A percentile compares a stretch with the other conserved stretches of the same genome.
These are phyloP conservation scores for Aspergillus aculeatus DNA, from an alignment of 2,329 filamentous ascomycete genomes.

Conservation along the genomic window DNA sequence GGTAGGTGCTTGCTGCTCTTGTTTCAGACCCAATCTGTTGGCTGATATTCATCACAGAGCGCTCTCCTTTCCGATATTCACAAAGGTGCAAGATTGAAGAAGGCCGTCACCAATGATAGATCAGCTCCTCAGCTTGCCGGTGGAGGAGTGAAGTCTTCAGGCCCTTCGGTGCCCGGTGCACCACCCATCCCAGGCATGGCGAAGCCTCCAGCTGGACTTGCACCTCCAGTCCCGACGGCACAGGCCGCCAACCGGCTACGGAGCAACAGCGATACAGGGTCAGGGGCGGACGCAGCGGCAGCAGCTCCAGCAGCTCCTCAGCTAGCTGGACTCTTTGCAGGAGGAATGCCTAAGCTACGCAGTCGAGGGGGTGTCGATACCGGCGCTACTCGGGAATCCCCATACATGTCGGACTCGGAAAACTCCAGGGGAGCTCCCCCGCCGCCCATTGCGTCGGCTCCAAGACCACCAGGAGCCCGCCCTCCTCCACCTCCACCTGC, in stretches of 20 bases:
- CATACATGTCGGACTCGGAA: constrained; percentile 81
- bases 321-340: constrained; percentile 82
- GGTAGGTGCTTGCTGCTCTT: constrained; percentile 51
- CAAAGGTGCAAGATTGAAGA: constrained; percentile 78
- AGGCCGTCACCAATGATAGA: constrained; percentile 86
- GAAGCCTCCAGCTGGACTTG: constrained; percentile 23
- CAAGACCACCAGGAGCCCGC: constrained; percentile 56
- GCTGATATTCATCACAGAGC: constrained; percentile 56
- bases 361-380: constrained; percentile 83
- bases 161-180: constrained; percentile 72
- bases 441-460: constrained; percentile 23
- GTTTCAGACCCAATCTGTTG: not conserved
- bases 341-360: constrained; percentile 91
- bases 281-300: constrained; percentile 45
- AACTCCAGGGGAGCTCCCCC: constrained; percentile 42
- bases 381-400: constrained; percentile 67
- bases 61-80: constrained; percentile 84
- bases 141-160: constrained; percentile 64
- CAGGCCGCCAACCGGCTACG: constrained; percentile 61
- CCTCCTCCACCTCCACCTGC: constrained; percentile 49
- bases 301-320: constrained; percentile 67
- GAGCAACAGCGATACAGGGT: constrained; percentile 72
- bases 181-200: constrained; percentile 31
- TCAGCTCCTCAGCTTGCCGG: constrained; percentile 71
- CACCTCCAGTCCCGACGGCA: constrained; percentile 63